Percentiles rank a stretch among this genome's conserved stretches.
Conservation (phyloP, 1,284 basidiomycete species). For the Sanghuangporus sanghuang region DNA sequence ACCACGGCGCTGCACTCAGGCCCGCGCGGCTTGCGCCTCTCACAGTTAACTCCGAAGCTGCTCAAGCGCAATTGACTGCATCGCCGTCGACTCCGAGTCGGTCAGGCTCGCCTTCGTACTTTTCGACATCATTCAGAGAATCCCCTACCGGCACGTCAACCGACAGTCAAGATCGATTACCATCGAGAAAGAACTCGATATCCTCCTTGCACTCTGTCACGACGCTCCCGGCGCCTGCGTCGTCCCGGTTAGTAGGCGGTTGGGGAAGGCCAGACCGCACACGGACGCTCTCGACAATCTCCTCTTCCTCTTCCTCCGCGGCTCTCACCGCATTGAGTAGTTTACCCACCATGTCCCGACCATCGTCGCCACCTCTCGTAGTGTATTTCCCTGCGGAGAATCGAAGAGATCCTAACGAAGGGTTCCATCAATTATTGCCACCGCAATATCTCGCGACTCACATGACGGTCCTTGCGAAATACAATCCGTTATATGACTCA, state of each 20-base stretch:
- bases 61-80: constrained; percentile 37
- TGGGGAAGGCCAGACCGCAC: constrained; percentile 43
- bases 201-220: constrained; percentile 59
- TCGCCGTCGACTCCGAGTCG: constrained; percentile 30
- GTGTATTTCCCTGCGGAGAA: constrained; percentile 49
- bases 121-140: constrained; percentile 30
- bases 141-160: constrained; percentile 27
- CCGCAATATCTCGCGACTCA: constrained; percentile 65
- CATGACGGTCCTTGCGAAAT: constrained; percentile 55
- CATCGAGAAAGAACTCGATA: constrained; percentile 44
- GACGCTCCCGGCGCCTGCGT: constrained; percentile 48
- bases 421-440: constrained; percentile 61
- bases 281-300: constrained; percentile 61
- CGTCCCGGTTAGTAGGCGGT: constrained; percentile 29
- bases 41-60: constrained; percentile 50
- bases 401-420: constrained; percentile 45
- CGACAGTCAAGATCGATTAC: constrained; percentile 22
- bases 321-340: constrained; percentile 61
- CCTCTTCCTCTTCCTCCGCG: constrained; percentile 53
- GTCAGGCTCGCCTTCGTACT: constrained; percentile 32
- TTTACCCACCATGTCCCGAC: constrained; percentile 45
- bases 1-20: constrained; percentile 36
- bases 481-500: constrained; percentile 61
- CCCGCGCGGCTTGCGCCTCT: constrained; percentile 57
- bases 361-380: constrained; percentile 44